Evolutionary conservation across 176 grass and related monocot species (phyloP).

Genomic region (Triticum turgidum): DNA sequence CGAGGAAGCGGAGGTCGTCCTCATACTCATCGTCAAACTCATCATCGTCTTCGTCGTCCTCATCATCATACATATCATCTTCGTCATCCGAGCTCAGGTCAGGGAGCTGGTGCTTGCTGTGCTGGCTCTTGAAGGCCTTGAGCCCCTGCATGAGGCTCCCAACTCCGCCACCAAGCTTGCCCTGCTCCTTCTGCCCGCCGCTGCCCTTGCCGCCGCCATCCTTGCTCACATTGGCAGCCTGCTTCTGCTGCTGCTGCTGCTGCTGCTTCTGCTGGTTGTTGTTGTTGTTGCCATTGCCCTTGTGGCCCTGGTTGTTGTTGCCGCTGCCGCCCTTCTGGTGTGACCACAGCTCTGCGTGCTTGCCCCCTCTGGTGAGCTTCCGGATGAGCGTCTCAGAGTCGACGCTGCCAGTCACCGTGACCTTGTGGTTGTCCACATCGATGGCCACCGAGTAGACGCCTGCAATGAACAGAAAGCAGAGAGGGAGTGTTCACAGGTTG

Average conservation of each 20-base stretch:
- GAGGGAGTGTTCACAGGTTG: constrained; percentile 1
- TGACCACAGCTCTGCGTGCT: constrained; percentile 87
- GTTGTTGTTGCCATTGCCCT: constrained; percentile 36
- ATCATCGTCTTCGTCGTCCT: constrained; percentile 63
- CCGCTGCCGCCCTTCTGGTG: constrained; percentile 55
- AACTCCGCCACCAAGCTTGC: constrained; percentile 55
- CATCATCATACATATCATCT: constrained; percentile 71
- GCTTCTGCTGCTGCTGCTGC: constrained; percentile 52
- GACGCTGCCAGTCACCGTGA: constrained; percentile 73
- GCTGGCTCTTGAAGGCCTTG: constrained; percentile 85
- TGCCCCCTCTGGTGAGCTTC: constrained; percentile 82
- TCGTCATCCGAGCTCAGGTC: constrained; percentile 71
- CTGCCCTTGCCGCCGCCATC: constrained; percentile 46
- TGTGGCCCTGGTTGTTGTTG: constrained; percentile 50
- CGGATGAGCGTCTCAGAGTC: constrained; percentile 66
- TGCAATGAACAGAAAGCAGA: constrained; percentile 40
- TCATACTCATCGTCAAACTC: constrained; percentile 60
- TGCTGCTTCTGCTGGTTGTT: constrained; percentile 47
- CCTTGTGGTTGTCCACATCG: constrained; percentile 90
- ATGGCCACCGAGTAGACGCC: constrained; percentile 84
- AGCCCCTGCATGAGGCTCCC: constrained; percentile 83
- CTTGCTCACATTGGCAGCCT: constrained; percentile 44
- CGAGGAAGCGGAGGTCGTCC: constrained; percentile 64
- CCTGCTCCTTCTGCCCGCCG: constrained; percentile 53
- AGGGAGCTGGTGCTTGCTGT: constrained; percentile 59